Percentiles rank a stretch among this genome's conserved stretches.
Evolutionary conservation across 176 grass and related monocot species (phyloP).

Genomic region (Bonia amplexicaulis): DNA sequence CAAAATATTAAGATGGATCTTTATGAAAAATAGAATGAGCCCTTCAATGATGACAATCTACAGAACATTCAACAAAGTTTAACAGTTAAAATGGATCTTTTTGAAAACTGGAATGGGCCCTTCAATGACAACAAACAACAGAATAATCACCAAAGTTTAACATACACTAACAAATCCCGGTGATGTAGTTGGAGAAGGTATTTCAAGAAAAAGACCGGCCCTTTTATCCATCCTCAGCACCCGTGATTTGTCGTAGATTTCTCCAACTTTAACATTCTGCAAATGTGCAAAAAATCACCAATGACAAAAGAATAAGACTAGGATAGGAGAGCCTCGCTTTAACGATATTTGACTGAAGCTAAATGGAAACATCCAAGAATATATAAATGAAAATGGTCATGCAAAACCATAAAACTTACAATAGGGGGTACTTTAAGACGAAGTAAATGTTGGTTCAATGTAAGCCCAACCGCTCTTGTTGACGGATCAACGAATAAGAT

Average conservation of each 20-base stretch:
- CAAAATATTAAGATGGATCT: slow-evolving; percentile 19
- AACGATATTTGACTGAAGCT: slow-evolving; percentile 10
- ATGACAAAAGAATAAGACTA: background rate
- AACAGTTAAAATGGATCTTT: background rate
- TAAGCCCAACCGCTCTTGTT: slow-evolving; percentile 91
- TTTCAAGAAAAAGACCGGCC: slow-evolving; percentile 82
- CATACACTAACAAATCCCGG: slow-evolving; percentile 87
- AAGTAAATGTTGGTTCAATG: slow-evolving; percentile 72
- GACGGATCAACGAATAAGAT: slow-evolving; percentile 96
- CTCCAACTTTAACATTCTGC: slow-evolving; percentile 77
- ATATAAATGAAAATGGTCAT: background rate
- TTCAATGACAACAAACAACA: background rate
- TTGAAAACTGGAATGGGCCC: background rate
- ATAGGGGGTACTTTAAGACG: slow-evolving; percentile 60
- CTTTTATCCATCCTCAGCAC: slow-evolving; percentile 83
- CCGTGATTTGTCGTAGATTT: slow-evolving; percentile 74
- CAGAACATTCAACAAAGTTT: background rate
- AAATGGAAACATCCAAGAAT: slow-evolving; percentile 5
- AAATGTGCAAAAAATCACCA: slow-evolving; percentile 5
- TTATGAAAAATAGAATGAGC: slow-evolving; percentile 9
- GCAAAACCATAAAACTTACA: slow-evolving; percentile 52
- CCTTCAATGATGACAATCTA: background rate
- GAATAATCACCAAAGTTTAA: slow-evolving; percentile 13
- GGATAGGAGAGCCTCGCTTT: background rate
- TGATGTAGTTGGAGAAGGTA: slow-evolving; percentile 65